Evolutionary conservation across 2,329 filamentous ascomycete species (phyloP).

Genomic region (Phaeomoniella chlamydospora): DNA sequence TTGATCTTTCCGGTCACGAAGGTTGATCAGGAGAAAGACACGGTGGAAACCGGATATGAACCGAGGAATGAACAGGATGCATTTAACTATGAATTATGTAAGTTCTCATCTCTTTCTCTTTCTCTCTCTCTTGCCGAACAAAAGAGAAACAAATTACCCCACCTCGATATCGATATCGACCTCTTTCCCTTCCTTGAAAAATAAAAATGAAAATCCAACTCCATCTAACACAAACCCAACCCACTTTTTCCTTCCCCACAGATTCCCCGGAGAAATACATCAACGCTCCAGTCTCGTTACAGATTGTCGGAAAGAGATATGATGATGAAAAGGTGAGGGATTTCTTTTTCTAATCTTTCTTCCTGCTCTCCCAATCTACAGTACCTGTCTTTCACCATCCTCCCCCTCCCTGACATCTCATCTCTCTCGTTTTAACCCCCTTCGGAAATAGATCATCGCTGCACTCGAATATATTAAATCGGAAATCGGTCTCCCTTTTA

Average conservation of each 20-base stretch:
- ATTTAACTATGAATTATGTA: constrained; percentile 32
- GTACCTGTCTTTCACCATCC: too few relatives aligned
- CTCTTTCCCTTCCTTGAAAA: too few relatives aligned
- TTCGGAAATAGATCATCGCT: neutral
- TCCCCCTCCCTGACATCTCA: too few relatives aligned
- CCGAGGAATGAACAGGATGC: constrained; percentile 31
- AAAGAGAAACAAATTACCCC: too few relatives aligned
- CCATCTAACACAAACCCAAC: too few relatives aligned
- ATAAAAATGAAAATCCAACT: too few relatives aligned
- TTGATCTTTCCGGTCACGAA: constrained; percentile 43
- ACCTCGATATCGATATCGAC: too few relatives aligned
- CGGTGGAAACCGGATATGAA: constrained; percentile 18
- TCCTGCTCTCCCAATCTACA: neutral
- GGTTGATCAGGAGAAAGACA: constrained; percentile 27
- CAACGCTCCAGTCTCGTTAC: constrained; percentile 36
- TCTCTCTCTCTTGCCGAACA: constrained; percentile 1
- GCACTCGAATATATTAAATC: neutral
- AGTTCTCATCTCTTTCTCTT: constrained; percentile 9
- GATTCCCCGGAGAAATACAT: constrained; percentile 27
- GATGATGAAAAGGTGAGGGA: constrained; percentile 37
- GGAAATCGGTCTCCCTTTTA: neutral
- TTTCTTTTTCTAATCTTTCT: neutral
- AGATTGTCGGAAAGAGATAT: constrained; percentile 37
- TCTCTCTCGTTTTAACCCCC: neutral
- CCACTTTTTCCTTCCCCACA: constrained; percentile 1